Percentiles rank a stretch among this genome's conserved stretches.
Evolutionary conservation across 1,284 basidiomycete species (phyloP).

Genomic region (Ceratobasidium sp.): DNA sequence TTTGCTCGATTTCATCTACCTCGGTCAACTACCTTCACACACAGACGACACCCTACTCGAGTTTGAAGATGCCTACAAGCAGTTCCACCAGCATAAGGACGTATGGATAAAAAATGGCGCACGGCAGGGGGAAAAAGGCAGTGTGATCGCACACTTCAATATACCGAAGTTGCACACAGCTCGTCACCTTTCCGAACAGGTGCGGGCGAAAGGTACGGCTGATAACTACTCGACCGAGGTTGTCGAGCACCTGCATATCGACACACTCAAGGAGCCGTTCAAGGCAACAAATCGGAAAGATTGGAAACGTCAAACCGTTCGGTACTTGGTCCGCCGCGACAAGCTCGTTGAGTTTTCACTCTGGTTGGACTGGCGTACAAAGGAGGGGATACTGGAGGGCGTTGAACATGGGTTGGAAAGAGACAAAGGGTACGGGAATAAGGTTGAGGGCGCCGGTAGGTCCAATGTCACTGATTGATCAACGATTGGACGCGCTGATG

Average conservation of each 20-base stretch:
- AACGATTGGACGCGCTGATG: neutral
- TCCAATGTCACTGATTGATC: neutral
- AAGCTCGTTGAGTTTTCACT: neutral
- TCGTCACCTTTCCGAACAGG: neutral
- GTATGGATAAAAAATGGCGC: slow-evolving; percentile 19
- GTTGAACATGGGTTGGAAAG: neutral
- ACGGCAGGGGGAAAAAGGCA: slow-evolving; percentile 17
- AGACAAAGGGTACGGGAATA: neutral
- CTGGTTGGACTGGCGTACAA: neutral
- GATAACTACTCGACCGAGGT: slow-evolving; percentile 15
- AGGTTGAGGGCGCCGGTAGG: neutral
- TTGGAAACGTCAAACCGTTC: slow-evolving; percentile 9
- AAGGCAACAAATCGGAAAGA: slow-evolving; percentile 8
- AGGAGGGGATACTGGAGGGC: too few relatives aligned
- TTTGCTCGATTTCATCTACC: neutral
- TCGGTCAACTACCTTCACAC: slow-evolving; percentile 8
- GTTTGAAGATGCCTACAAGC: neutral
- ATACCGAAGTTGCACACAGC: slow-evolving; percentile 14
- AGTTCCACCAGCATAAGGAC: slow-evolving; percentile 6
- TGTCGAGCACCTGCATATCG: slow-evolving; percentile 13
- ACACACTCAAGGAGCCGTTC: slow-evolving; percentile 20
- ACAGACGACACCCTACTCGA: neutral
- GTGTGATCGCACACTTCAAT: neutral
- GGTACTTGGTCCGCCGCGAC: neutral
- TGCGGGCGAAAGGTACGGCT: slow-evolving; percentile 4